Conservation (phyloP, 2,329 filamentous ascomycete genomes). For the Diaporthe eres region DNA sequence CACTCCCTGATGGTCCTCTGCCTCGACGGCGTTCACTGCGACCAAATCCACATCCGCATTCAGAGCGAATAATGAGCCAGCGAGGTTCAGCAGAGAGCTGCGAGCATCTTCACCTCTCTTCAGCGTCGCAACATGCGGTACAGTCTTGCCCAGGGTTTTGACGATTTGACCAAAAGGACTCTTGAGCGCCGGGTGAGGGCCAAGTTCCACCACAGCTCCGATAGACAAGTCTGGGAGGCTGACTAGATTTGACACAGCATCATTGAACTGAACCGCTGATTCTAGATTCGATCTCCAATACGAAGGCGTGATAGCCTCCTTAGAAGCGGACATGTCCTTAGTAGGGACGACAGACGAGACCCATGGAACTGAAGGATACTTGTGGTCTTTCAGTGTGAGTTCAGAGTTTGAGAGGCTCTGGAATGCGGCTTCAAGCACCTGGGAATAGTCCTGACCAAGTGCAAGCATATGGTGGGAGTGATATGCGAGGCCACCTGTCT, state of each 20-base stretch:
- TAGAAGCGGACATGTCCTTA: neutral
- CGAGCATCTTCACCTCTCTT: neutral
- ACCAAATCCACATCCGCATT: neutral
- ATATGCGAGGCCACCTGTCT: neutral
- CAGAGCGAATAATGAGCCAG: neutral
- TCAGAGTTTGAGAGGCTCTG: neutral
- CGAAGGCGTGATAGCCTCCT: neutral
- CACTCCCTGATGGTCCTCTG: neutral
- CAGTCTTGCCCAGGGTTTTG: constrained; percentile 6
- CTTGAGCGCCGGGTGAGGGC: constrained; percentile 42
- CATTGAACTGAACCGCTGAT: constrained; percentile 17
- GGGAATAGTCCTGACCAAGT: neutral
- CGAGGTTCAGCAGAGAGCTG: neutral
- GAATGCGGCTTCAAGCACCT: constrained; percentile 6
- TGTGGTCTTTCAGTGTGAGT: neutral
- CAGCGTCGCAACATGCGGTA: neutral
- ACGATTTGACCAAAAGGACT: constrained; percentile 48
- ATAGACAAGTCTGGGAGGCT: constrained; percentile 13
- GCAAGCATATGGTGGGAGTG: neutral
- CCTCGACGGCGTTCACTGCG: neutral
- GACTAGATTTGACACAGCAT: constrained; percentile 41
- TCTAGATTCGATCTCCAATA: constrained; percentile 44
- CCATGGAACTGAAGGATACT: neutral
- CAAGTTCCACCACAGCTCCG: constrained; percentile 45
- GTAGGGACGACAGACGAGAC: neutral